Evolutionary conservation across 345 rosid species (phyloP).

Genomic region (Citrus inodora): DNA sequence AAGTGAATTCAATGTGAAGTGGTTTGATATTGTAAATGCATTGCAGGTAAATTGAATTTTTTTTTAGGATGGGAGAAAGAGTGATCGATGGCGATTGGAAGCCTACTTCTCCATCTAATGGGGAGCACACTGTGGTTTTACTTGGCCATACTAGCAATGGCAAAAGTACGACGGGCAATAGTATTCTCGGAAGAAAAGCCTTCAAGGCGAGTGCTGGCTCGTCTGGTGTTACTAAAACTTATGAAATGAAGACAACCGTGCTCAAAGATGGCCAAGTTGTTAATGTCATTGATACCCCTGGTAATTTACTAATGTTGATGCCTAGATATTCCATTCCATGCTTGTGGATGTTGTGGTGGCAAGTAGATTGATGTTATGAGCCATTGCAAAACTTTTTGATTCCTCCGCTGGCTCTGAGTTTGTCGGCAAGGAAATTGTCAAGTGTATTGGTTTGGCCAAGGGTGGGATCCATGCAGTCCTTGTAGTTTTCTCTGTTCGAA

Average conservation of each 20-base stretch:
- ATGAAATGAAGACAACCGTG: conserved; percentile 52
- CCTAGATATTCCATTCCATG: background rate
- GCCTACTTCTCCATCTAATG: conserved; percentile 43
- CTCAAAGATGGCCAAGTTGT: conserved; percentile 61
- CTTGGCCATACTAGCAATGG: conserved; percentile 94
- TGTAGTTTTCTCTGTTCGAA: conserved; percentile 60
- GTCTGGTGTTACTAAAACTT: conserved; percentile 67
- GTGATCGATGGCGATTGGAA: conserved; percentile 82
- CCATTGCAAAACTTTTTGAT: conserved; percentile 73
- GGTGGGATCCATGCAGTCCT: conserved; percentile 83
- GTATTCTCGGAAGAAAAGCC: conserved; percentile 63
- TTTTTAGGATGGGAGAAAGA: conserved; percentile 64
- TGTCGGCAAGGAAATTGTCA: conserved; percentile 76
- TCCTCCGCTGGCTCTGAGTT: conserved; percentile 53
- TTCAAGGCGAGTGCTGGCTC: conserved; percentile 71
- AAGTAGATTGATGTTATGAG: background rate
- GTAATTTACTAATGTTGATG: conserved; percentile 21
- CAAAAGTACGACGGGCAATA: conserved; percentile 91
- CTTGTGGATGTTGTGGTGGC: background rate
- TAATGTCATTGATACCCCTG: conserved; percentile 92
- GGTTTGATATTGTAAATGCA: background rate
- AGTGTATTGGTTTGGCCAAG: conserved; percentile 74
- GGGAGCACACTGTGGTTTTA: conserved; percentile 58
- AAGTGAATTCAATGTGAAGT: too few species aligned
- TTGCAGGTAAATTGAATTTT: conserved; percentile 3